Conservation (phyloP, 2,329 filamentous ascomycete genomes). For the Aaosphaeria arxii region DNA sequence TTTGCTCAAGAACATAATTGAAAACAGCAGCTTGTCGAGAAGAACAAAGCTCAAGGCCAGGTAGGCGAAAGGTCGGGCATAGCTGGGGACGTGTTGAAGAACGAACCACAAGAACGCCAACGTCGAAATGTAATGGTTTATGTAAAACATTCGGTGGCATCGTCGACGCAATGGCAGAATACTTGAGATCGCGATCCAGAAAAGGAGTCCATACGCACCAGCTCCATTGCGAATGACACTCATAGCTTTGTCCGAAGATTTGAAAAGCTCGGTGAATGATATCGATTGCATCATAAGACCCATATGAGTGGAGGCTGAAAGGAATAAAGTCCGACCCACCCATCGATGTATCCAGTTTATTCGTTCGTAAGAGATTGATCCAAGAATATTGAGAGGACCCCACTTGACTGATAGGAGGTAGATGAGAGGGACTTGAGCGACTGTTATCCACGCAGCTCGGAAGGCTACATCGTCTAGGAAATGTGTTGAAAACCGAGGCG, state of each 20-base stretch:
- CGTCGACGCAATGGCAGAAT: constrained; percentile 19
- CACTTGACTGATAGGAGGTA: constrained; percentile 24
- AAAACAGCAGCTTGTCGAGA: constrained; percentile 12
- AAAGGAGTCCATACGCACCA: constrained; percentile 17
- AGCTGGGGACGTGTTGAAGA: constrained; percentile 21
- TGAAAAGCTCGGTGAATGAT: constrained; percentile 14
- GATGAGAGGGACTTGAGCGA: constrained; percentile 24
- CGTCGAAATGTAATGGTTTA: constrained; percentile 25
- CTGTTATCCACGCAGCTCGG: constrained; percentile 26
- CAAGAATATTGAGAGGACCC: constrained; percentile 18
- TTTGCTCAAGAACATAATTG: constrained; percentile 9
- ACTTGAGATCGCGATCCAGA: constrained; percentile 22
- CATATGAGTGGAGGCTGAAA: constrained; percentile 23
- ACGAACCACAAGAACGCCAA: constrained; percentile 16
- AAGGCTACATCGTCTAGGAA: constrained; percentile 20
- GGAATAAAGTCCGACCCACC: constrained; percentile 17
- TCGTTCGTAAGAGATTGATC: constrained; percentile 18
- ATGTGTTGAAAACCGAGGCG: not conserved
- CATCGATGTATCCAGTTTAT: constrained; percentile 24
- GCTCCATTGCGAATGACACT: constrained; percentile 21
- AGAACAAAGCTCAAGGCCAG: constrained; percentile 12
- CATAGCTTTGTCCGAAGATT: constrained; percentile 15
- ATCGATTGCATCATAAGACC: constrained; percentile 24
- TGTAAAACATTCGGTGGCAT: constrained; percentile 22
- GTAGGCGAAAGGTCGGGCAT: constrained; percentile 18